Evolutionary conservation across 495 filamentous ascomycete genomes (phyloP).

Genomic region (Elasticomyces elasticus): DNA sequence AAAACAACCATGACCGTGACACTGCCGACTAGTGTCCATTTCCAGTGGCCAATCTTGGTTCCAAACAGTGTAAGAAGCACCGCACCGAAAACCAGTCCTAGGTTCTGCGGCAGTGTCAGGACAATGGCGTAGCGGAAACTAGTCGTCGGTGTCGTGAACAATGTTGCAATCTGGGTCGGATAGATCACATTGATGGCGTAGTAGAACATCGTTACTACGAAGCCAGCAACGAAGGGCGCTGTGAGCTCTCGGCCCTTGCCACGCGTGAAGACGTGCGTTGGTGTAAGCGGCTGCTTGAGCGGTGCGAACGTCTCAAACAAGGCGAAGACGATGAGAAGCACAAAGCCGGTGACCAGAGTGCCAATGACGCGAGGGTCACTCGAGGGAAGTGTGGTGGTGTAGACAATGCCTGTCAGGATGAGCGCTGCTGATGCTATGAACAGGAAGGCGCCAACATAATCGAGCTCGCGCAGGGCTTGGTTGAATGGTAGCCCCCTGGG

Average conservation of each 20-base stretch:
- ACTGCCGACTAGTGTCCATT: constrained; percentile 25
- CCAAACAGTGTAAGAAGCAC: constrained; percentile 27
- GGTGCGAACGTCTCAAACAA: constrained; percentile 20
- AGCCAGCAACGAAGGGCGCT: constrained; percentile 16
- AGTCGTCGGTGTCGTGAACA: constrained; percentile 19
- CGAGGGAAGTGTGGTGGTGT: constrained; percentile 4
- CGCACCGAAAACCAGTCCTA: constrained; percentile 26
- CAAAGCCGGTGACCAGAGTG: constrained; percentile 9
- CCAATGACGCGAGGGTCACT: constrained; percentile 7
- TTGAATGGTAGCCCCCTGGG: constrained; percentile 1
- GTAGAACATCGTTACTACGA: constrained; percentile 25
- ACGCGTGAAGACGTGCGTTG: constrained; percentile 18
- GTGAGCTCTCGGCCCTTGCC: constrained; percentile 19
- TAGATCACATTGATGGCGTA: constrained; percentile 25
- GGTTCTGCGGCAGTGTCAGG: constrained; percentile 25
- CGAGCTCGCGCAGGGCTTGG: constrained; percentile 5
- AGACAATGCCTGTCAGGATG: constrained; percentile 10
- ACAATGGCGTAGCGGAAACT: constrained; percentile 23
- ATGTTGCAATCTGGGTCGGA: constrained; percentile 18
- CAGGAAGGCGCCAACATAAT: constrained; percentile 11
- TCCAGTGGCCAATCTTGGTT: constrained; percentile 27
- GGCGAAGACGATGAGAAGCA: constrained; percentile 18
- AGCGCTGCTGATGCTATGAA: constrained; percentile 4
- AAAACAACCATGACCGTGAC: constrained; percentile 29
- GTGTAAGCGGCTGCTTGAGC: constrained; percentile 21